Evolutionary conservation across 805 yeast genomes (phyloP), one percentile per base, ranked within the genome.

Genomic region (Barnettozyma wickerhamii): DNA sequence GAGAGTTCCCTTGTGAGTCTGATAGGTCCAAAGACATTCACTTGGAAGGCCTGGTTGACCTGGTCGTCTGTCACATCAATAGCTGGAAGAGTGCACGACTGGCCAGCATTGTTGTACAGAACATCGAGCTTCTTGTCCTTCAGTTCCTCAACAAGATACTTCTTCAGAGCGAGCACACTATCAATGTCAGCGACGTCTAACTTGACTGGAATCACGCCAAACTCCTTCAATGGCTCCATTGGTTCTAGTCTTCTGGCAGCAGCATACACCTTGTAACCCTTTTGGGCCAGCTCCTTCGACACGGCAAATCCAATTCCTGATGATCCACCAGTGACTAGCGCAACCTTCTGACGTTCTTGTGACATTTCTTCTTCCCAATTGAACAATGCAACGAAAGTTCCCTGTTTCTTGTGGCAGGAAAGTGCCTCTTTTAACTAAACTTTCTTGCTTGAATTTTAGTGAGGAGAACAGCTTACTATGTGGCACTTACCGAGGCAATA

Each of bases 21-120:
- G 38, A 83, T 68, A 4, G 85, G 85, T 0, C 85, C 93, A 56
- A 74, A 71, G 1, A 84, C 84, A 54, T 85, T 85, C 17, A 81
- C 86, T 37, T 74, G 71, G 55, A 75, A 77, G 41, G 79, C 74
- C 47, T 71, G 71, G 27, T 60, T 63, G 21, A 78, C 50, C 26
- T 61, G 69, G 10, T 70, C 80, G 55, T 82, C 79, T 4, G 72
- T 62, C 3, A 79, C 83, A 59, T 84, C 93, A 35, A 74, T 47
- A 0, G 84, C 86, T 1, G 93, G 86, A 38, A 78, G 68, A 0
- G 85, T 75, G 52, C 90, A 84, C 17, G 87, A 72, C 50, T 75
- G 81, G 14, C 90, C 90, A 1, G 95, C 95, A 58, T 84, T 85
- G 59, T 85, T 84, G 63, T 69, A 83, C 39, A 84, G 59, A 9